Percentiles rank a stretch among this genome's conserved stretches.
Conservation (phyloP, 306 rosid genomes). For the Sphenostylis stenocarpa region DNA sequence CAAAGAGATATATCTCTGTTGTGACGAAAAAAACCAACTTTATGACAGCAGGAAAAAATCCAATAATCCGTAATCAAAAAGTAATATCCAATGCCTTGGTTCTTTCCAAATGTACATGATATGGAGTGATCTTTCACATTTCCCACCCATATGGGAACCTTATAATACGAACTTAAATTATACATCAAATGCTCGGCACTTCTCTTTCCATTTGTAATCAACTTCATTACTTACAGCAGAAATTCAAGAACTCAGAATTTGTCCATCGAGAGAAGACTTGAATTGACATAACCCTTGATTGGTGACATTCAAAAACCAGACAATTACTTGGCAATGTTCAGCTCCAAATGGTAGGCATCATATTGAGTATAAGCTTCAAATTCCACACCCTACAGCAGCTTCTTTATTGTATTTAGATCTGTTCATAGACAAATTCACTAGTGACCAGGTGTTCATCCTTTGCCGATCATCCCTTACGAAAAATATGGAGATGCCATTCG, state of each 20-base stretch:
- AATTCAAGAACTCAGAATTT: conserved; percentile 27
- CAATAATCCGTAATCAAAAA: conserved; percentile 41
- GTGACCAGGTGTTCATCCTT: conserved; percentile 63
- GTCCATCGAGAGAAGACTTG: conserved; percentile 33
- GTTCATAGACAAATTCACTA: conserved; percentile 75
- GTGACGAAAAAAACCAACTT: conserved; percentile 42
- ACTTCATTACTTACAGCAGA: conserved; percentile 50
- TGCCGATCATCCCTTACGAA: conserved; percentile 50
- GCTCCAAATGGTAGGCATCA: conserved; percentile 53
- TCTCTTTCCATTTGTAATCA: conserved; percentile 44
- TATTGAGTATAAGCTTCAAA: conserved; percentile 53
- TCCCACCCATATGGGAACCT: conserved; percentile 42
- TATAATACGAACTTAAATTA: conserved; percentile 38
- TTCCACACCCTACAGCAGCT: conserved; percentile 75
- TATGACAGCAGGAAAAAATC: conserved; percentile 34
- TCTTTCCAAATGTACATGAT: conserved; percentile 47
- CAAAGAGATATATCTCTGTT: conserved; percentile 32
- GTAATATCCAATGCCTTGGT: conserved; percentile 31
- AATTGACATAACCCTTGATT: conserved; percentile 37
- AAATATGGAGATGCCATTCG: conserved; percentile 44
- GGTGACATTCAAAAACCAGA: conserved; percentile 24
- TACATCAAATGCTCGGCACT: conserved; percentile 45
- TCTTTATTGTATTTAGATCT: conserved; percentile 59
- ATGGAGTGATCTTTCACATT: conserved; percentile 38
- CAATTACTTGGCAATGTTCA: conserved; percentile 39